These are phyloP conservation scores for Isabelozyma gotoi DNA, from an alignment of 805 yeast genomes.

Conservation along the genomic window DNA sequence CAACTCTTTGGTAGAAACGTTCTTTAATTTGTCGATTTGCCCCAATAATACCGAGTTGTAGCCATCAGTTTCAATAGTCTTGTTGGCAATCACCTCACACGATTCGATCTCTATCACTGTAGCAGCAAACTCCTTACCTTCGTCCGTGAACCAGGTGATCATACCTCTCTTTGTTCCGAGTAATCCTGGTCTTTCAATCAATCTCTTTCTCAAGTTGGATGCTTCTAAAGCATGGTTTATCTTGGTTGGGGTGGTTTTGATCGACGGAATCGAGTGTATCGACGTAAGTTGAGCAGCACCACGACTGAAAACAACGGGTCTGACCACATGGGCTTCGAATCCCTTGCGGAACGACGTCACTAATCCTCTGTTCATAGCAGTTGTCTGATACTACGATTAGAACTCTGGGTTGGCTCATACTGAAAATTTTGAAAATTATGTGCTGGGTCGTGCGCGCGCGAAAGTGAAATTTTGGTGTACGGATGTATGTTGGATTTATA, in stretches of 20 bases:
- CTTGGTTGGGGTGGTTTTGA: conserved; percentile 47
- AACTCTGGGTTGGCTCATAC: neutral
- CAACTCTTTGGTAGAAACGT: conserved; percentile 51
- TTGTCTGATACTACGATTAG: neutral
- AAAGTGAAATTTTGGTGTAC: neutral
- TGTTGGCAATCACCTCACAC: conserved; percentile 78
- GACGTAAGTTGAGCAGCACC: conserved; percentile 48
- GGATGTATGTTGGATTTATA: neutral
- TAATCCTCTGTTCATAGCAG: neutral
- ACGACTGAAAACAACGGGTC: conserved; percentile 16
- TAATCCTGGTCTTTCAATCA: conserved; percentile 79
- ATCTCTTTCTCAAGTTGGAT: conserved; percentile 68
- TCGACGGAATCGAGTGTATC: conserved; percentile 50
- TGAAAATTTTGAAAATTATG: neutral
- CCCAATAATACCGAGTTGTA: conserved; percentile 87
- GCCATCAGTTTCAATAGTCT: conserved; percentile 72
- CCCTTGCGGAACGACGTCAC: neutral
- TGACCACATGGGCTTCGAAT: neutral
- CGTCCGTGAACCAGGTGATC: conserved; percentile 76
- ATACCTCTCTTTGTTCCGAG: conserved; percentile 85
- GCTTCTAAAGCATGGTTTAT: conserved; percentile 67
- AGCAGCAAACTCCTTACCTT: conserved; percentile 74
- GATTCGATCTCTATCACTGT: conserved; percentile 86
- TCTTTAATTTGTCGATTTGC: conserved; percentile 66
- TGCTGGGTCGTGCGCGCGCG: neutral